Evolutionary conservation across 768 basidiomycete species (phyloP), one percentile per base, ranked within the genome.

Genomic region (Dacryopinax spathularia): DNA sequence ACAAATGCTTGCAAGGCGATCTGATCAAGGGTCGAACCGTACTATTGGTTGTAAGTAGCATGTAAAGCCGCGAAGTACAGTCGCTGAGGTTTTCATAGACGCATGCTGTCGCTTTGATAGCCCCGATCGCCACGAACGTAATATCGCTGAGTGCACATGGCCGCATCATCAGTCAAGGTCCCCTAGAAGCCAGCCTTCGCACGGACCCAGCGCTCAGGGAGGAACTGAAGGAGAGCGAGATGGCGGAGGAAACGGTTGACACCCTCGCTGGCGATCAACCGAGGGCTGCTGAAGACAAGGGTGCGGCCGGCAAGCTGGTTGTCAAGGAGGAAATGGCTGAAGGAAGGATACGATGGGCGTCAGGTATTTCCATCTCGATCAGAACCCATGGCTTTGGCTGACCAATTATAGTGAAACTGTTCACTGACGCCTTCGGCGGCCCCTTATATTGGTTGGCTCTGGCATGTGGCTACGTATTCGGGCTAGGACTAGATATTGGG

Each of bases 11-110:
- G 64, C 66, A 72, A 59, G 79, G 81, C 3, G 78, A 79, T 63
- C 70, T 84, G 2, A 68, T 83, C 41, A 72, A 70, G 15, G 78
- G 74, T 25, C 74, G 82, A 20, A 83, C 82, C 1, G 73, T 83
- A 12, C 68, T 84, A 7, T 72, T 83, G 1, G 80, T 84, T 48
- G 83, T 83, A 65, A 67, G 78, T 70, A 22, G 6, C 25, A 12
- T 15, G 12, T 10, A 12, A 6, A 15, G 13, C 13, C 7, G 43
- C 43, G 6, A 22, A 44, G 25, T 44, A 7, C n/a, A n/a, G n/a
- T n/a, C 7, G 22, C 7, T 56, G 20, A 9, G 48, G 48, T 29
- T 10, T 56, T 44, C 13, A 44, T 44, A 56, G 48, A 56, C 48
- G 15, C 48, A 56, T 29, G 48, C 48, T 29, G 48, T 56, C 15